phyloP scores from a whole-genome alignment of 441 rosid genomes.

The Populus hybrid region DNA sequence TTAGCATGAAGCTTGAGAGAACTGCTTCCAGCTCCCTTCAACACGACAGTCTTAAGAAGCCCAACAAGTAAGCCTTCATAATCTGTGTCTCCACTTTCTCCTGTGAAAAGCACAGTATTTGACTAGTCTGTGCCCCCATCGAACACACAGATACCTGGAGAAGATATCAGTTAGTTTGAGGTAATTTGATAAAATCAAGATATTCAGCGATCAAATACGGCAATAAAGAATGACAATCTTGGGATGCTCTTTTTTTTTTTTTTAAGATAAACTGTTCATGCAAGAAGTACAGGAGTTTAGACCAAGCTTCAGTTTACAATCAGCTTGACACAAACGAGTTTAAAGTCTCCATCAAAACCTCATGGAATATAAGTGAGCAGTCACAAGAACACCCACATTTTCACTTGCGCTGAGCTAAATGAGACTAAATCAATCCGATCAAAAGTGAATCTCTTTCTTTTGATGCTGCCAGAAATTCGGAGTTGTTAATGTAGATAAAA shows the following conservation, averaged over 20 bases:
- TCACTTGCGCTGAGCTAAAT: no score
- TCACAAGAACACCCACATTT: neutral
- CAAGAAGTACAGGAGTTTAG: neutral
- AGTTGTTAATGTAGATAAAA: no score
- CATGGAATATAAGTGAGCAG: neutral
- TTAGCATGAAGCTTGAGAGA: conserved; percentile 48
- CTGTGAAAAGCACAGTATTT: conserved; percentile 55
- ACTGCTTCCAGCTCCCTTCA: conserved; percentile 55
- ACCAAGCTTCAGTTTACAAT: neutral
- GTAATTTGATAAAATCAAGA: neutral
- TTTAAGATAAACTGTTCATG: no score
- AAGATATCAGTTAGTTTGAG: conserved; percentile 8
- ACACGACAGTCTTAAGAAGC: conserved; percentile 60
- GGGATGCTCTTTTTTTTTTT: neutral
- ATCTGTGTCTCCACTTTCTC: conserved; percentile 78
- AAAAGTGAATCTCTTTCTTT: no score
- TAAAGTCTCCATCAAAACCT: neutral
- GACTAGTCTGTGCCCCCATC: conserved; percentile 66
- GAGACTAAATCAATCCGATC: no score
- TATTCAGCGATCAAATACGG: no score
- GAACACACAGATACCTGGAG: conserved; percentile 63
- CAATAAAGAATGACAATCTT: no score
- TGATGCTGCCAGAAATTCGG: no score
- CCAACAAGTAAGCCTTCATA: conserved; percentile 80
- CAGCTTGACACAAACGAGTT: neutral